These are phyloP conservation scores for Pezicula rhizophila DNA, from an alignment of 2,329 filamentous ascomycete species.

Conservation along the genomic window DNA sequence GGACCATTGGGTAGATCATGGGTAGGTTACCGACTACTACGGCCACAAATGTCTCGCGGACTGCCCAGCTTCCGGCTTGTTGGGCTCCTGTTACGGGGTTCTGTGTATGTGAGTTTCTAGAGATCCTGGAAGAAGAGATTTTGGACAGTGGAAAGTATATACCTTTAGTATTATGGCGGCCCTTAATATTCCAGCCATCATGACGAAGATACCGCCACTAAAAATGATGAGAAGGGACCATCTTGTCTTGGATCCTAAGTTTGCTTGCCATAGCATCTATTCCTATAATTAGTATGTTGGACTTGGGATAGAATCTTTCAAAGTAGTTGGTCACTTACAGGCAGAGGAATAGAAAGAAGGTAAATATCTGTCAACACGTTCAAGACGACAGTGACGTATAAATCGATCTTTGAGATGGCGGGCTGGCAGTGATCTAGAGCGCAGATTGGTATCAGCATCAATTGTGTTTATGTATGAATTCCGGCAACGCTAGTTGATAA, in stretches of 20 bases:
- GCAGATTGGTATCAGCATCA: conserved; percentile 2
- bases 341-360: conserved; percentile 50
- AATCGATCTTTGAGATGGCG: conserved; percentile 43
- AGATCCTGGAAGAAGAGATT: too few relatives aligned
- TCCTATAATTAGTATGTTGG: conserved; percentile 15
- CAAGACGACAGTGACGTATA: conserved; percentile 44
- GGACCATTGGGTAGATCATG: conserved; percentile 21
- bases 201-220: conserved; percentile 48
- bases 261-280: conserved; percentile 47
- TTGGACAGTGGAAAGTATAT: too few relatives aligned
- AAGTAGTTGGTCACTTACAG: conserved; percentile 30
- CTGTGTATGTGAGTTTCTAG: conserved; percentile 1
- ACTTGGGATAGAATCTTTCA: too few relatives aligned
- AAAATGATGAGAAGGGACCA: conserved; percentile 46
- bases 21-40: conserved; percentile 32
- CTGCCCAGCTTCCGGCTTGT: conserved; percentile 32
- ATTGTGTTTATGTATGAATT: neutral
- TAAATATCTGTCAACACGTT: conserved; percentile 53
- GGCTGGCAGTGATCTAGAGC: conserved; percentile 40
- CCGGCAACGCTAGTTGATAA: conserved; percentile 7
- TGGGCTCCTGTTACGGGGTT: conserved; percentile 32
- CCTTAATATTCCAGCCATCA: conserved; percentile 46
- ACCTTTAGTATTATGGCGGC: conserved; percentile 40
- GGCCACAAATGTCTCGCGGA: conserved; percentile 31
- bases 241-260: conserved; percentile 41